Percentiles rank a stretch among this genome's conserved stretches.
Conservation (phyloP, 192 early-diverging fungal species). For the Gryganskiella cystojenkinii region DNA sequence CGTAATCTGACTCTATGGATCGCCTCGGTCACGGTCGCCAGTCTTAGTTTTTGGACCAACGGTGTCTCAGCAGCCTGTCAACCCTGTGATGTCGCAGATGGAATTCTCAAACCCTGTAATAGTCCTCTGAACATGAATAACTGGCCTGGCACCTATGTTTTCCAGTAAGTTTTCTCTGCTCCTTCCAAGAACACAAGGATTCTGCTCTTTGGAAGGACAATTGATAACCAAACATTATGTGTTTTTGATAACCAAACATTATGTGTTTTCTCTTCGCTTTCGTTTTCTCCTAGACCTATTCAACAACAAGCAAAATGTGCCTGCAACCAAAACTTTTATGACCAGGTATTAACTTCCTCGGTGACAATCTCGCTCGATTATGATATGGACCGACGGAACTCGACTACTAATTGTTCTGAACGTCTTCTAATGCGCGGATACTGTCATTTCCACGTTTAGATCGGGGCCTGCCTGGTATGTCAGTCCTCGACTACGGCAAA, state of each 20-base stretch:
- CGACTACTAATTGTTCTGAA: not conserved
- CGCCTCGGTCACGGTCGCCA: not conserved
- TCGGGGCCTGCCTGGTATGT: constrained; percentile 6
- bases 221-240: not conserved
- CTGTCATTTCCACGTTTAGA: not conserved
- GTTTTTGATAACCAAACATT: not conserved
- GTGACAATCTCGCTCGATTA: not conserved
- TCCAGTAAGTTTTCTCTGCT: constrained; percentile 25
- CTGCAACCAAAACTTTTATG: constrained; percentile 33
- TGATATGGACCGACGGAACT: not conserved
- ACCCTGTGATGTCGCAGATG: constrained; percentile 12
- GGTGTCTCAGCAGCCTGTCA: constrained; percentile 12
- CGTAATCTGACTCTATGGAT: not conserved
- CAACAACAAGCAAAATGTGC: constrained; percentile 13
- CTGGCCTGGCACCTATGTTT: constrained; percentile 24
- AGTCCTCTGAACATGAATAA: not conserved
- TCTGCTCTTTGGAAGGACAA: not conserved
- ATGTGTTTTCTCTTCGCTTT: not conserved
- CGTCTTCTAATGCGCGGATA: constrained; percentile 1
- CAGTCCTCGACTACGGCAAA: not conserved
- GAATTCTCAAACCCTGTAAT: constrained; percentile 8
- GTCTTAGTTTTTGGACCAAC: not conserved
- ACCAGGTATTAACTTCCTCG: constrained; percentile 11
- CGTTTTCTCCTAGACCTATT: constrained; percentile 5
- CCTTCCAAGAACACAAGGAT: not conserved